phyloP scores from a whole-genome alignment of 345 rosid species.

The Aegle marmelos region DNA sequence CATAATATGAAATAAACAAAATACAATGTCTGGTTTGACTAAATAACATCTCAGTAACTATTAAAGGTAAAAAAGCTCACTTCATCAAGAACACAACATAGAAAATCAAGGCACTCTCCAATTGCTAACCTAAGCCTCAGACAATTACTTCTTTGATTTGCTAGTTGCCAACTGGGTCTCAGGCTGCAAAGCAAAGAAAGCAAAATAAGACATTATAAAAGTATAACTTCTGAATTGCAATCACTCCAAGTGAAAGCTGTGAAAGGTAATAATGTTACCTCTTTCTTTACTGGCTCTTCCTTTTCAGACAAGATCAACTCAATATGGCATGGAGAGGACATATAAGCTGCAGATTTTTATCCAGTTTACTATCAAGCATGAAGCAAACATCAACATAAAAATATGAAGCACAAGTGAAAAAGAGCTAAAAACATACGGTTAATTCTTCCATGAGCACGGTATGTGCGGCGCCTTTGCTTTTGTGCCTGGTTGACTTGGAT shows the following conservation, averaged over 20 bases:
- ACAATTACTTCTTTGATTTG: slow-evolving; percentile 62
- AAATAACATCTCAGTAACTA: slow-evolving; percentile 24
- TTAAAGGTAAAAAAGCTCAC: slow-evolving; percentile 18
- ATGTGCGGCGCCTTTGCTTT: slow-evolving; percentile 94
- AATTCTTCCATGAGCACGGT: slow-evolving; percentile 97
- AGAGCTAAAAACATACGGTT: slow-evolving; percentile 53
- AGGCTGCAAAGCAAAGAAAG: slow-evolving; percentile 43
- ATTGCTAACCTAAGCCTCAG: background rate
- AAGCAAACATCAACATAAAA: background rate
- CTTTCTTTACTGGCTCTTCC: slow-evolving; percentile 93
- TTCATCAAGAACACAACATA: background rate
- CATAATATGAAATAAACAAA: slow-evolving; percentile 13
- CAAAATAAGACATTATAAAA: background rate
- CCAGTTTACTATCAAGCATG: background rate
- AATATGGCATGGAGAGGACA: slow-evolving; percentile 97
- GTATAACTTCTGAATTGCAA: no score
- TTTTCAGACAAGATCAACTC: slow-evolving; percentile 86
- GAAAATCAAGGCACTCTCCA: background rate
- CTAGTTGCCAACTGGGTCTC: slow-evolving; percentile 80
- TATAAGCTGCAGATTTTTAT: slow-evolving; percentile 56
- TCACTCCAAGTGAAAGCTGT: no score
- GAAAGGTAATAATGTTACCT: slow-evolving; percentile 42
- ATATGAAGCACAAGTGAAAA: background rate
- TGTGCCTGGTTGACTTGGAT: slow-evolving; percentile 96
- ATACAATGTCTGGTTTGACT: slow-evolving; percentile 13